phyloP scores from a whole-genome alignment of 768 basidiomycete species.

The Naganishia friedmannii region DNA sequence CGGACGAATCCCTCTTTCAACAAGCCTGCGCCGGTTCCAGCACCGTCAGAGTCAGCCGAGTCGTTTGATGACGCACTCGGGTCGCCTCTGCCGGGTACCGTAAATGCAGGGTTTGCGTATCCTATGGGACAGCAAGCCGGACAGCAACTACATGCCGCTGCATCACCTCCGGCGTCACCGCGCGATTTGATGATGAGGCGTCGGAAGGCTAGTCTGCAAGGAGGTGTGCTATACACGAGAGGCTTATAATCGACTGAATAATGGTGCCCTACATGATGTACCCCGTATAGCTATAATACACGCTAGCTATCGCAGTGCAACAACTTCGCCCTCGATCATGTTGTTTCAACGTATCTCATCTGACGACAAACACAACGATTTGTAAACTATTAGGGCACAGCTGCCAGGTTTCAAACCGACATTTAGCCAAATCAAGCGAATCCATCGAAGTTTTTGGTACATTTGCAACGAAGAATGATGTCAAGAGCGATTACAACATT shows the following conservation, averaged over 20 bases:
- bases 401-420: no score
- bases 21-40: not conserved
- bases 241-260: not conserved
- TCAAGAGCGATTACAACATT: no score
- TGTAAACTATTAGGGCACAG: no score
- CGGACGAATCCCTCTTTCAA: not conserved
- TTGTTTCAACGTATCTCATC: no score
- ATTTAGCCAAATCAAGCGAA: no score
- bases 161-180: constrained; percentile 28
- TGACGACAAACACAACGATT: no score
- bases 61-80: not conserved
- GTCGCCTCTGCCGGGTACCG: not conserved
- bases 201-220: constrained; percentile 31
- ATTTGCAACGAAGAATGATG: no score
- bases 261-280: not conserved
- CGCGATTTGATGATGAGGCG: constrained; percentile 26
- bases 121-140: not conserved
- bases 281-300: not conserved
- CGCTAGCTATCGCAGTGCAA: no score
- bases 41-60: not conserved
- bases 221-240: constrained; percentile 28
- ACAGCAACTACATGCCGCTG: not conserved
- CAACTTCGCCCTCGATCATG: no score
- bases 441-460: no score
- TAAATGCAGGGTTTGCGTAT: no score